Evolutionary conservation across 129 eudicot genomes (phyloP), one percentile per base, ranked within the genome.

Genomic region (Silybum marianum): DNA sequence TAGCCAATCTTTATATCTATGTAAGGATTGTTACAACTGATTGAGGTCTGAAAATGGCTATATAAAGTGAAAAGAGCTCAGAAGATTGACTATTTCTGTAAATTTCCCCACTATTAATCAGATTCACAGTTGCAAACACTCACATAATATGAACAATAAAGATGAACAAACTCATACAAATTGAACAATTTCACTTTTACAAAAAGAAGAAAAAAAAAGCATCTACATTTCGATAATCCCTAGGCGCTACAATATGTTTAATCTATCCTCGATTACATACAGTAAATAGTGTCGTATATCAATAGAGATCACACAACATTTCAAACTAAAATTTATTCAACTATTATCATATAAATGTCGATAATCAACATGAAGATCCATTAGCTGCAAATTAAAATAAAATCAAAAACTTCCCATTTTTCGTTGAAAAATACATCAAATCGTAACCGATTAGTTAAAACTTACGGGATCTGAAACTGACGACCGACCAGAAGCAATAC

Each of bases 391-490:
- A 21, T n/a, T n/a, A n/a, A n/a, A n/a, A n/a, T n/a, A n/a, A n/a
- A n/a, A 68, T 11, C 46, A 65, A 38, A 38, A 42, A 73, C 66
- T 26, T 58, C 10, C 77, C 22, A 0, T n/a, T 22, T 58, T 71
- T 36, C 51, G n/a, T 16, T 46, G 6, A 39, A 60, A 73, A 34
- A 54, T 51, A 70, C n/a, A 78, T 10, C 42, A 39, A 39, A 39
- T 39, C 9, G 22, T 78, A 42, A 68, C 21, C 34, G 36, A 58
- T n/a, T n/a, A n/a, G n/a, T 40, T 13, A 18, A 21, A 30, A 84
- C 85, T 77, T 89, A 95, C 99, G 14, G 97, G 95, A 91, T 95
- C 99, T 73, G 99, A 95, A 76, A 93, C 87, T 54, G 99, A 91
- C 39, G 95, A 67, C 13, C 98, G 93, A 54, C 97, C 98, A 48